These are phyloP conservation scores for Phoenix dactylifera DNA, from an alignment of 176 grass and related monocot species.

Conservation along the genomic window DNA sequence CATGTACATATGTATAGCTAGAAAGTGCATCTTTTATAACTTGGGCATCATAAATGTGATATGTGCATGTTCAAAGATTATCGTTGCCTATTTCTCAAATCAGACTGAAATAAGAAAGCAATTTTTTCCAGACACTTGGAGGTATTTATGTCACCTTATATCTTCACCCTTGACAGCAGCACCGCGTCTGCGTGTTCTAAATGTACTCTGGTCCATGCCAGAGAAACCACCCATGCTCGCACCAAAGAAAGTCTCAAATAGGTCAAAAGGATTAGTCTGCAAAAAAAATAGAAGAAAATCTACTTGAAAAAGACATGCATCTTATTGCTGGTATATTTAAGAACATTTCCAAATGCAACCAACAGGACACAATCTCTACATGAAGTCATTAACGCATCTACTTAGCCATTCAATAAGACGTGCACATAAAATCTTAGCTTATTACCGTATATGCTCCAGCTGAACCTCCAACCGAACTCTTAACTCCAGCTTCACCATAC, in stretches of 20 bases:
- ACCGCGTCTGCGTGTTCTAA: conserved; percentile 69
- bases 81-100: no score
- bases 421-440: conserved; percentile 22
- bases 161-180: conserved; percentile 80
- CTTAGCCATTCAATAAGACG: conserved; percentile 2
- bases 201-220: conserved; percentile 71
- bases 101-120: no score
- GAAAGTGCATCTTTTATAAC: no score
- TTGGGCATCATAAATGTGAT: no score
- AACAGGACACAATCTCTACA: no score
- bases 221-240: conserved; percentile 89
- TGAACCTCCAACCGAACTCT: conserved; percentile 74
- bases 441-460: conserved; percentile 85
- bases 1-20: no score
- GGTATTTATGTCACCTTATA: conserved; percentile 54
- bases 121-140: background rate
- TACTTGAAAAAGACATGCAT: background rate
- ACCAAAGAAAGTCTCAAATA: conserved; percentile 96
- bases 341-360: no score
- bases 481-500: conserved; percentile 96
- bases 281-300: conserved; percentile 9
- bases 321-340: no score
- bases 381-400: background rate
- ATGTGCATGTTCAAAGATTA: no score
- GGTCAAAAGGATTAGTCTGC: conserved; percentile 96